Base-by-base conservation (phyloP, 441 rosid genomes). In the Dalechampia spathulata region DNA sequence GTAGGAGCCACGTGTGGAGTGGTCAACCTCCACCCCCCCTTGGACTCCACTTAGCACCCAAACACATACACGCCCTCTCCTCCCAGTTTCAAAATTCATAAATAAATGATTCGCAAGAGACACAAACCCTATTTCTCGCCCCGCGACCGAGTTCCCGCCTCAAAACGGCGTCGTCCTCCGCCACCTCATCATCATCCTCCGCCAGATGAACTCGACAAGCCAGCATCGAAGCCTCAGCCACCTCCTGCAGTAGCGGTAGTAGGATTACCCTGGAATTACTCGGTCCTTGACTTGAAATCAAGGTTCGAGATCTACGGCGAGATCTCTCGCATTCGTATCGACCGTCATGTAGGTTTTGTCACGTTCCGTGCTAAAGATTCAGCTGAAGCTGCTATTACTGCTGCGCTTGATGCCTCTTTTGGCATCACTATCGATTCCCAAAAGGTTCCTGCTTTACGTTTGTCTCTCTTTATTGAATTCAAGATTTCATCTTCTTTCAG, bases 281-380 rank as follows among this genome's bases (percentile, higher is more conserved):
- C 98, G 16, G 95, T 87, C 8, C 81, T 91, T 30, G 95, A 87
- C 68, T 76, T 91, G 48, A 87, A 91, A 73, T 85, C 90, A 6
- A 79, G 93, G 66, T 86, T 91, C 78, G 92, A 86, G 92, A 83
- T 91, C 75, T 85, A 87, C 79, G 96, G 98, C 14, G 49, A 92
- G 2, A 81, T 87, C 45, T 87, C 95, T 36, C 82, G 96, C 58
- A 83, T 82, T 67, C 86, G 95, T 43, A 87, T 91, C 66, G 86
- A 81, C 61, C 72, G 80, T 6, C 83, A 82, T 45, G 67, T 75
- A 47, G 95, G 95, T 6, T 71, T 62, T 63, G 63, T 91, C 56
- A 60, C 77, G 0, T 91, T 63, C 53, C 85, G 98, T 43, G 69
- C 85, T 9, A 75, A 70, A 59, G 95, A 87, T 40, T 74, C 93